These are phyloP conservation scores for Taiozyma sp. DNA, from an alignment of 1,139 yeast species.

Conservation along the genomic window DNA sequence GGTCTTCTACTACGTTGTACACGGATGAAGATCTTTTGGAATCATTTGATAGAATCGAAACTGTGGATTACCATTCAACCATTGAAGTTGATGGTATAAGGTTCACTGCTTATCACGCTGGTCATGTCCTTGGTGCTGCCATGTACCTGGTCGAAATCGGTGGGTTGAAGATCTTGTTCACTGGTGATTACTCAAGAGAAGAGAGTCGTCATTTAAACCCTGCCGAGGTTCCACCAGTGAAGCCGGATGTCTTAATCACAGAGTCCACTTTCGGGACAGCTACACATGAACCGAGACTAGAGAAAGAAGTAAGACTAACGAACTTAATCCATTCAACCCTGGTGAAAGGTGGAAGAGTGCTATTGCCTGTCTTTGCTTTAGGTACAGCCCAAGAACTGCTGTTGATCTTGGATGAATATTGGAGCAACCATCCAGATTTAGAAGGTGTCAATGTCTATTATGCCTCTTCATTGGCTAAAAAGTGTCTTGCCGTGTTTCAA, in stretches of 20 bases:
- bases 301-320: slow-evolving; percentile 78
- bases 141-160: slow-evolving; percentile 96
- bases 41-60: slow-evolving; percentile 87
- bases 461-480: slow-evolving; percentile 90
- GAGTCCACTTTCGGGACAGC: slow-evolving; percentile 99
- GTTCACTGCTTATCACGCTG: slow-evolving; percentile 98
- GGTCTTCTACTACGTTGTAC: slow-evolving; percentile 54
- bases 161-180: slow-evolving; percentile 81
- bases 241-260: slow-evolving; percentile 87
- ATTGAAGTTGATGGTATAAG: slow-evolving; percentile 90
- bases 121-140: slow-evolving; percentile 98
- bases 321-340: slow-evolving; percentile 81
- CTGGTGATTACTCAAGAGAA: slow-evolving; percentile 96
- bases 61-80: slow-evolving; percentile 93
- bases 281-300: slow-evolving; percentile 86
- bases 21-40: slow-evolving; percentile 87
- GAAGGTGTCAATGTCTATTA: slow-evolving; percentile 81
- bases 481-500: slow-evolving; percentile 96
- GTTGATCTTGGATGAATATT: slow-evolving; percentile 87
- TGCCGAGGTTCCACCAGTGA: slow-evolving; percentile 88
- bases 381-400: slow-evolving; percentile 96
- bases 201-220: slow-evolving; percentile 92
- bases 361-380: slow-evolving; percentile 91
- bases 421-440: slow-evolving; percentile 81
- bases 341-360: slow-evolving; percentile 84